Evolutionary conservation across 1,284 basidiomycete genomes (phyloP).

Genomic region (Microbotryomycetes sp.): DNA sequence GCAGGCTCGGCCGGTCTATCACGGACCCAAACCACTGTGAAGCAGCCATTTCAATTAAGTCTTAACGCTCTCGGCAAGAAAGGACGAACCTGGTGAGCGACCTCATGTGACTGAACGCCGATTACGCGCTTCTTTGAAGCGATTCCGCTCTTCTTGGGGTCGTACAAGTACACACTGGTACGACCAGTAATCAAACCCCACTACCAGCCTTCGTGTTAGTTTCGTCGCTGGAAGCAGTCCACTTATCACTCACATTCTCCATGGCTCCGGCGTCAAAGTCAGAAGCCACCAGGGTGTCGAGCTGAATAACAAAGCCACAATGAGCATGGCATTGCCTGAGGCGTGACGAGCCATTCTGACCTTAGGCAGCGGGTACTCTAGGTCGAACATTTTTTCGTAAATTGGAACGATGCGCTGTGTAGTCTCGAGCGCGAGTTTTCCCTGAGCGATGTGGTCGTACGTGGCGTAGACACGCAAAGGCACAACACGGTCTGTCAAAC

Average conservation of each 20-base stretch:
- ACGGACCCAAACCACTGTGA: too few species aligned
- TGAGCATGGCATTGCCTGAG: constrained; percentile 40
- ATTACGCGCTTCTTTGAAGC: constrained; percentile 39
- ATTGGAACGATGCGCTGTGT: constrained; percentile 77
- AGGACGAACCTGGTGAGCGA: constrained; percentile 36
- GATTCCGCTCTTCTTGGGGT: constrained; percentile 44
- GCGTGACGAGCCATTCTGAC: background rate
- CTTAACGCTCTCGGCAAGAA: background rate
- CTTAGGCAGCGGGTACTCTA: constrained; percentile 2
- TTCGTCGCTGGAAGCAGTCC: too few species aligned
- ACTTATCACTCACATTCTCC: too few species aligned
- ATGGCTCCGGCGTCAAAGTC: constrained; percentile 91
- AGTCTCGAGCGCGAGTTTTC: constrained; percentile 70
- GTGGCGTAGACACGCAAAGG: constrained; percentile 86
- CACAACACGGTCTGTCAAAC: constrained; percentile 70
- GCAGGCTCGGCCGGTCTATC: too few species aligned
- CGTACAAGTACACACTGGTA: constrained; percentile 72
- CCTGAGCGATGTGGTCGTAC: constrained; percentile 71
- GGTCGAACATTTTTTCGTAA: constrained; percentile 61
- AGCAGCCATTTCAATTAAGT: background rate
- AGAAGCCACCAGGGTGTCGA: constrained; percentile 62
- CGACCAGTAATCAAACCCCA: constrained; percentile 72
- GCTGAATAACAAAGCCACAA: constrained; percentile 86
- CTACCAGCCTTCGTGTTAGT: too few species aligned
- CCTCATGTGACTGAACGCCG: constrained; percentile 41